These are phyloP conservation scores for Phoma sp. DNA, from an alignment of 2,329 filamentous ascomycete genomes.

Conservation along the genomic window DNA sequence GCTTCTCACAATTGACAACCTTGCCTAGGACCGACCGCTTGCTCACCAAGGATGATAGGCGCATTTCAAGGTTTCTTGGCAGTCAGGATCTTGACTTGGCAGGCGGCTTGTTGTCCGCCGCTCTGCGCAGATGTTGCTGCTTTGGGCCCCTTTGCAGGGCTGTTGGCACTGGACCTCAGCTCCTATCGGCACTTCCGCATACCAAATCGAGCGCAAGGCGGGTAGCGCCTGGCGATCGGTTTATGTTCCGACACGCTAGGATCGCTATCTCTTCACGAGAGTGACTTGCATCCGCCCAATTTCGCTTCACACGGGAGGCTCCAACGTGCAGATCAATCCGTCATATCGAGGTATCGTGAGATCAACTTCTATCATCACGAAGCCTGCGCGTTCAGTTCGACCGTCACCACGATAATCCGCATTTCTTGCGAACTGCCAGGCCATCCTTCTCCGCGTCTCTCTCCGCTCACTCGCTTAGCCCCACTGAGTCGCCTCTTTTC, in stretches of 20 bases:
- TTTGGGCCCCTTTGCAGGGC: not conserved
- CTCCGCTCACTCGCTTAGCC: not conserved
- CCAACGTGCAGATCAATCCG: not conserved
- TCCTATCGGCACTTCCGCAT: slow-evolving; percentile 9
- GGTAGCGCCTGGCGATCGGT: not conserved
- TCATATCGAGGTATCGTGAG: not conserved
- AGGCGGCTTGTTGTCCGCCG: not conserved
- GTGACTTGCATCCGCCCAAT: not conserved
- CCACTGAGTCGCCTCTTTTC: slow-evolving; percentile 3
- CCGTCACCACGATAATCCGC: not conserved
- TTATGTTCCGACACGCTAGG: slow-evolving; percentile 1
- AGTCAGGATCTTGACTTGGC: not conserved
- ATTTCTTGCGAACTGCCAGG: not conserved
- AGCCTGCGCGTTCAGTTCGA: not conserved
- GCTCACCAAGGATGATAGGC: not conserved
- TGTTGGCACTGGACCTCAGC: slow-evolving; percentile 3
- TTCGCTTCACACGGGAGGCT: slow-evolving; percentile 6
- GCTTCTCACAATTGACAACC: not conserved
- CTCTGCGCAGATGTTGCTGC: not conserved
- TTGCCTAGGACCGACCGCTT: not conserved
- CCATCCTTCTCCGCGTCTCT: not conserved
- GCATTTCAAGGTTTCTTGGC: slow-evolving; percentile 10
- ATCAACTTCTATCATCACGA: not conserved
- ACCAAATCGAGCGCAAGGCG: slow-evolving; percentile 3
- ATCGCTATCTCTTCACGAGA: not conserved